These are phyloP conservation scores for Agroathelia rolfsii DNA, from an alignment of 1,284 basidiomycete genomes.

Conservation along the genomic window DNA sequence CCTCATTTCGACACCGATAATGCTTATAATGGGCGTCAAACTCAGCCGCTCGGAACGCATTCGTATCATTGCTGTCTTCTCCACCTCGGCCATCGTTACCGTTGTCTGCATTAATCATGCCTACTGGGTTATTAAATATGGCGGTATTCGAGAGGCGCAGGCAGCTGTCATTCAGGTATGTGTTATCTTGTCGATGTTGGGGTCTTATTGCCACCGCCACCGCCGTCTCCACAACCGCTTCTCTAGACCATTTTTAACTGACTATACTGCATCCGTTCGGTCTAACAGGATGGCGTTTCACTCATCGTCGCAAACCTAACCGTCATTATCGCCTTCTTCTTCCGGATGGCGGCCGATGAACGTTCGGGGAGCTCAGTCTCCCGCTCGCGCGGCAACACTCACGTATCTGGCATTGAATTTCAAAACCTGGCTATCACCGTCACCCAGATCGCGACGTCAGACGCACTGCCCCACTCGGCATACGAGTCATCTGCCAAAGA, in stretches of 20 bases:
- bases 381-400: too few relatives aligned
- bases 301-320: not conserved
- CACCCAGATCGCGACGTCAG: too few relatives aligned
- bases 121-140: conserved; percentile 11
- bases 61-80: conserved; percentile 16
- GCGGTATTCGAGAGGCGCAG: conserved; percentile 13
- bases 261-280: not conserved
- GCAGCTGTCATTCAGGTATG: conserved; percentile 14
- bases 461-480: too few relatives aligned
- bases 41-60: conserved; percentile 14
- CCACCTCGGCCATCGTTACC: conserved; percentile 15
- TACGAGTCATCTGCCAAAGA: too few relatives aligned
- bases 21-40: conserved; percentile 13
- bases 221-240: not conserved
- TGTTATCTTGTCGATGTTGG: not conserved
- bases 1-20: conserved; percentile 14
- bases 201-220: not conserved
- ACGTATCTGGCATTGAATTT: too few relatives aligned
- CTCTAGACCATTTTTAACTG: not conserved
- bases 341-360: too few relatives aligned
- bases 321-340: not conserved
- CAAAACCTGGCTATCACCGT: too few relatives aligned
- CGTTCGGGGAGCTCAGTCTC: too few relatives aligned
- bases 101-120: conserved; percentile 16
- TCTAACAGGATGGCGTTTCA: not conserved